Evolutionary conservation across 371 early-diverging fungal genomes (phyloP).

Genomic region (Apophysomyces elegans): DNA sequence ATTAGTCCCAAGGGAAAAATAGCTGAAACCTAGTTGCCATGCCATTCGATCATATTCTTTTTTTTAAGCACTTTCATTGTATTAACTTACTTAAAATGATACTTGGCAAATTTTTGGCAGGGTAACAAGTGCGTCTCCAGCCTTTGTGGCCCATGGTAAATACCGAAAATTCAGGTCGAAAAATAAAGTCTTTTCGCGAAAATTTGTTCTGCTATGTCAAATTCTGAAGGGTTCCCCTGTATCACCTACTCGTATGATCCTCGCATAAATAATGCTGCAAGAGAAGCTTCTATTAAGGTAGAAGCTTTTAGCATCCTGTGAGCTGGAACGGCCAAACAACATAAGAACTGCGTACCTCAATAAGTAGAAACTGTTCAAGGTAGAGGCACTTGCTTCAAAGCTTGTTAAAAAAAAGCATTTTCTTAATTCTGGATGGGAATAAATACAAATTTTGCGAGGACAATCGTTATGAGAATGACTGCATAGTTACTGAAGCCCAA

Average conservation of each 20-base stretch:
- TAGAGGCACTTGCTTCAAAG: not conserved
- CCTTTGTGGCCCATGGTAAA: no score
- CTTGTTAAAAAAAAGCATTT: not conserved
- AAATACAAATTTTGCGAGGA: not conserved
- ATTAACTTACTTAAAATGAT: not conserved
- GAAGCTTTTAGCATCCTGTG: not conserved
- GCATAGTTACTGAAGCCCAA: conserved; percentile 11
- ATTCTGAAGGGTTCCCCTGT: no score
- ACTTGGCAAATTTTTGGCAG: no score
- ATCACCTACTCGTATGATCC: no score
- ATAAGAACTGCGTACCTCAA: not conserved
- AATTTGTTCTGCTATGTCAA: no score
- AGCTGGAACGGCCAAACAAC: not conserved
- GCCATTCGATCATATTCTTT: no score
- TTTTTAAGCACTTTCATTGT: no score
- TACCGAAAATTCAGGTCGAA: no score
- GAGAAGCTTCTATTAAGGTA: not conserved
- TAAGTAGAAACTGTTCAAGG: not conserved
- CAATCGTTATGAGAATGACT: conserved; percentile 2
- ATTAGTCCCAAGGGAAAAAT: no score
- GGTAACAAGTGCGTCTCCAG: no score
- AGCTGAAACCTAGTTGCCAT: no score
- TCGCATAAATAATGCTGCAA: not conserved
- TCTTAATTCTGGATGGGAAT: not conserved
- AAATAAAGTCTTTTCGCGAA: no score